Evolutionary conservation across 768 basidiomycete genomes (phyloP).

Genomic region (Saitozyma podzolica): DNA sequence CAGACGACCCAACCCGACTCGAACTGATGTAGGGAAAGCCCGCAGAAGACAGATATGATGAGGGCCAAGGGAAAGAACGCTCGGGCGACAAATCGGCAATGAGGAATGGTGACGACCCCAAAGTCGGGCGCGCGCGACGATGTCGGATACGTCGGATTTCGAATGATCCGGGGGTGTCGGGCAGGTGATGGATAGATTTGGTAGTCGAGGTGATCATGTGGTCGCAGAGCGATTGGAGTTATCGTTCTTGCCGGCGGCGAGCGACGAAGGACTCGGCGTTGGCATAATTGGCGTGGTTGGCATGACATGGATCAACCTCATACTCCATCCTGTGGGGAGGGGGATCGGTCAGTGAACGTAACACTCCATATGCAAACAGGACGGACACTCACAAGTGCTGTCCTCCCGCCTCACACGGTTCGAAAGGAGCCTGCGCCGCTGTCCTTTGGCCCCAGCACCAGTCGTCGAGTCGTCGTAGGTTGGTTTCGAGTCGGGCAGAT

Average conservation of each 20-base stretch:
- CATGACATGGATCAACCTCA: neutral
- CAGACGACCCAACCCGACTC: neutral
- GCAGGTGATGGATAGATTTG: neutral
- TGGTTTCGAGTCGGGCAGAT: no score
- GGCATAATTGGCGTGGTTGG: neutral
- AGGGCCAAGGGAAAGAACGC: neutral
- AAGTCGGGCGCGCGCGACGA: neutral
- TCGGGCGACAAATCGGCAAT: neutral
- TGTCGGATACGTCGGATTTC: neutral
- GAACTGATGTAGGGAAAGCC: neutral
- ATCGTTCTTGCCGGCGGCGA: slow-evolving; percentile 1
- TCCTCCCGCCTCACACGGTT: no score
- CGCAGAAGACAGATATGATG: neutral
- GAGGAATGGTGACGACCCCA: neutral
- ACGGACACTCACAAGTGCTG: neutral
- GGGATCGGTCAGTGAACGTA: neutral
- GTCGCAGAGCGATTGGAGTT: neutral
- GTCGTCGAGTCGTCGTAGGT: no score
- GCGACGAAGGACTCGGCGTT: neutral
- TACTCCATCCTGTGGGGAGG: neutral
- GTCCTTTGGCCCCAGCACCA: no score
- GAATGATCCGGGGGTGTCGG: neutral
- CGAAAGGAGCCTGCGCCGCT: no score
- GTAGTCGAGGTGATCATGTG: slow-evolving; percentile 5
- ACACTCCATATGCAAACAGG: slow-evolving; percentile 6